These are phyloP conservation scores for Miamiensis avidus DNA, from an alignment of 169 alveolate genomes.

Conservation along the genomic window DNA sequence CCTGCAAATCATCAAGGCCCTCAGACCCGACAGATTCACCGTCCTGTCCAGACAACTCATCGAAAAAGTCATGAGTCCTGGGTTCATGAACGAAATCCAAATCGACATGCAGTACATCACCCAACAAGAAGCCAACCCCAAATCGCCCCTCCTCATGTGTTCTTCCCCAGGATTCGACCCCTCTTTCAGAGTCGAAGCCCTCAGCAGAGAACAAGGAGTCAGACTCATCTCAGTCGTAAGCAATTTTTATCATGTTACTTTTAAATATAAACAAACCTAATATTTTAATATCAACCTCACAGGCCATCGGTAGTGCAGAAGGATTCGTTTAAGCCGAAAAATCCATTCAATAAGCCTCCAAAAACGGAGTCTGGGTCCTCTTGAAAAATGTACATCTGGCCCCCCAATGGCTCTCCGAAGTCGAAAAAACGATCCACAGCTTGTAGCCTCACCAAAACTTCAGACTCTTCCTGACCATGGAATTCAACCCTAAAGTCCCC, in stretches of 20 bases:
- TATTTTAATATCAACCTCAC: neutral
- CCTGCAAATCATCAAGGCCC: constrained; percentile 75
- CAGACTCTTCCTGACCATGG: constrained; percentile 98
- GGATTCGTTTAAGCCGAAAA: constrained; percentile 94
- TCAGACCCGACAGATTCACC: constrained; percentile 95
- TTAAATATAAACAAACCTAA: neutral
- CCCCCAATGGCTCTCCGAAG: constrained; percentile 93
- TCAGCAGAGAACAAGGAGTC: constrained; percentile 89
- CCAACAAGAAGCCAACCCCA: constrained; percentile 87
- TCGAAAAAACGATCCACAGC: constrained; percentile 93
- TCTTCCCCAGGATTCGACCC: constrained; percentile 99
- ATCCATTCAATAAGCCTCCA: constrained; percentile 90
- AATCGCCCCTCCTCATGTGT: constrained; percentile 91
- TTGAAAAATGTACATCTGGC: constrained; percentile 98
- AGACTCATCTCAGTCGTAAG: constrained; percentile 79
- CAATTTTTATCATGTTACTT: neutral
- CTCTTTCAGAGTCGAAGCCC: constrained; percentile 88
- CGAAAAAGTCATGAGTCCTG: constrained; percentile 86
- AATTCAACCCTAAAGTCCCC: constrained; percentile 93
- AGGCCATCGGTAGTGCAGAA: constrained; percentile 98
- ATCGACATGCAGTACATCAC: constrained; percentile 89
- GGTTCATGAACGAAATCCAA: constrained; percentile 85
- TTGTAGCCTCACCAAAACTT: constrained; percentile 86
- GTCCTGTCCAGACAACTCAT: constrained; percentile 80
- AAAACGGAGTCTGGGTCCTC: constrained; percentile 96